Conservation (phyloP, 371 early-diverging fungal species). For the Mucor mucedo region DNA sequence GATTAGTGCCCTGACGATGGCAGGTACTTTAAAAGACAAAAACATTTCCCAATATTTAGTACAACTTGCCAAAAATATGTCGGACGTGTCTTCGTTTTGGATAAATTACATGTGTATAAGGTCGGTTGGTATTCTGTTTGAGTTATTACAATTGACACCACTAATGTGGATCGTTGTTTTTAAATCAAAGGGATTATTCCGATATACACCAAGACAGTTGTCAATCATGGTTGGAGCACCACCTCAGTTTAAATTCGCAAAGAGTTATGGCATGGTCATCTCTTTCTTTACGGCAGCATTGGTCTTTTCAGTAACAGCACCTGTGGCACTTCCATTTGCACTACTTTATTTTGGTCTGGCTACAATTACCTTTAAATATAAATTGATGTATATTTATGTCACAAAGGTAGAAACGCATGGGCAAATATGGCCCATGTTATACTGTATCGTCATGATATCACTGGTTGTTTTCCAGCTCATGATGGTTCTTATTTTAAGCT, state of each 20-base stretch:
- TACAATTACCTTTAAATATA: conserved; percentile 72
- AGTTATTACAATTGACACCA: conserved; percentile 64
- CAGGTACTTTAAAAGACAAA: conserved; percentile 14
- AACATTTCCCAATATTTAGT: conserved; percentile 28
- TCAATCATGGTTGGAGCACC: conserved; percentile 54
- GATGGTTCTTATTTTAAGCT: conserved; percentile 65
- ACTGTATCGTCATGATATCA: conserved; percentile 66
- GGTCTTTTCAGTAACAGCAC: conserved; percentile 76
- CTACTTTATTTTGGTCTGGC: conserved; percentile 68
- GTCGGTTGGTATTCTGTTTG: conserved; percentile 50
- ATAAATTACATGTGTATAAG: conserved; percentile 72
- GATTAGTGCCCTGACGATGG: conserved; percentile 37
- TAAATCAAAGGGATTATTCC: neutral
- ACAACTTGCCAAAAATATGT: conserved; percentile 47
- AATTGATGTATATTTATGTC: conserved; percentile 59
- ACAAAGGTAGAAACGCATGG: conserved; percentile 78
- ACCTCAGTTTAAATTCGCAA: conserved; percentile 39
- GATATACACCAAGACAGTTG: conserved; percentile 10
- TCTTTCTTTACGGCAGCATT: conserved; percentile 74
- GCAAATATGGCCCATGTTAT: conserved; percentile 75
- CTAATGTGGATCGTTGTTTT: conserved; percentile 2
- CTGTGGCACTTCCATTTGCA: conserved; percentile 73
- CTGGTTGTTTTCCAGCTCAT: conserved; percentile 74
- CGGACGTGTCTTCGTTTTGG: conserved; percentile 65
- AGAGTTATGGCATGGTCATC: conserved; percentile 62